Conservation (phyloP, 1,284 basidiomycete genomes). For the Leccinum subrobustum region DNA sequence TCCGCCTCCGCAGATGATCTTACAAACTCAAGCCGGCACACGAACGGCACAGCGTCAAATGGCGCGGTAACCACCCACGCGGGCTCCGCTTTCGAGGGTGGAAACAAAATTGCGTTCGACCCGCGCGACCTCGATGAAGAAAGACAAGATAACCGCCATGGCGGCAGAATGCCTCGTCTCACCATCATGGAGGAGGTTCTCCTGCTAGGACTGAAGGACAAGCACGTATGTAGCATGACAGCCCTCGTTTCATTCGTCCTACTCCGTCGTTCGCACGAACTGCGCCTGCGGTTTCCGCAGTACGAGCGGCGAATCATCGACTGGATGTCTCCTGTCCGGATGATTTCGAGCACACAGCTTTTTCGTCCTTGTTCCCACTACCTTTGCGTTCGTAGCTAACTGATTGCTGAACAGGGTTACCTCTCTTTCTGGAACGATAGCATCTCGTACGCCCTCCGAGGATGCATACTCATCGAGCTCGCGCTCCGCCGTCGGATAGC, state of each 20-base stretch:
- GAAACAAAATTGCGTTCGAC: constrained; percentile 90
- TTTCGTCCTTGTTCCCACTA: neutral
- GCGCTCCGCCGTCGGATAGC: constrained; percentile 89
- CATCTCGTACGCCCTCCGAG: constrained; percentile 93
- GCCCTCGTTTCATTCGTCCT: neutral
- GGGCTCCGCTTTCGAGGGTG: constrained; percentile 79
- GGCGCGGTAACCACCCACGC: constrained; percentile 44
- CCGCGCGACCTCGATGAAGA: constrained; percentile 85
- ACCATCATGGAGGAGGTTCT: constrained; percentile 98
- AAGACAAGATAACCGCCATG: constrained; percentile 64
- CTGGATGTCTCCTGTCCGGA: constrained; percentile 3
- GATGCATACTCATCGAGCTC: constrained; percentile 93
- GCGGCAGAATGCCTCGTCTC: constrained; percentile 78
- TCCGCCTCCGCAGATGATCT: constrained; percentile 37
- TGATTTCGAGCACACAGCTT: constrained; percentile 1
- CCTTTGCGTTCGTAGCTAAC: constrained; percentile 32
- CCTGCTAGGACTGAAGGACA: constrained; percentile 88
- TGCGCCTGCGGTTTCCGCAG: constrained; percentile 20
- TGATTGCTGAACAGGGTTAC: constrained; percentile 65
- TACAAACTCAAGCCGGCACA: constrained; percentile 28
- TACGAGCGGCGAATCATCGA: constrained; percentile 11
- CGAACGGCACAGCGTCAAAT: constrained; percentile 33
- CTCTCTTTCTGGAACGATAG: constrained; percentile 98
- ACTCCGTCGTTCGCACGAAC: constrained; percentile 4
- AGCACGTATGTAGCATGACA: constrained; percentile 57